Evolutionary conservation across 495 filamentous ascomycete genomes (phyloP), one percentile per base, ranked within the genome.

Genomic region (Penicillium paradoxum): DNA sequence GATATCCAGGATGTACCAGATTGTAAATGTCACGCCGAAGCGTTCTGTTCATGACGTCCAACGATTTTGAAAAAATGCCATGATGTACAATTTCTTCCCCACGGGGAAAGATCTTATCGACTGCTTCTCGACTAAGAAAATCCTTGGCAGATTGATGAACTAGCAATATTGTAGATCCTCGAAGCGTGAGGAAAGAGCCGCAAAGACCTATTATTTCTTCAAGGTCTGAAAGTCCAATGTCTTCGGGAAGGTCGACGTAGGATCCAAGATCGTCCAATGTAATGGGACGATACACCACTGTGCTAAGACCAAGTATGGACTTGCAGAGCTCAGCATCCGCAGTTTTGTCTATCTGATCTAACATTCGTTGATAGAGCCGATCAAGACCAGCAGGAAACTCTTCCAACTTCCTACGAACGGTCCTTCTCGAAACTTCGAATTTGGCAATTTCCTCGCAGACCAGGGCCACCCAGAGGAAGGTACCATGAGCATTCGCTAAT

Each of bases 91-190:
- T 24, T 29, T 59, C 56, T 21, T 18, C 38, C 1, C 45, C 57
- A 11, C 3, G 0, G 24, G 60, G 58, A 29, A 69, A 61, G 9
- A 68, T 45, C 49, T 56, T 29, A 14, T 19, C 4, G 14, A 0
- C 1, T 2, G 37, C 18, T 19, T 57, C 18, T 46, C 14, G 17
- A 21, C 47, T 14, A 2, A 77, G 48, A 52, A 61, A 75, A 29
- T 77, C 73, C 30, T 70, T 71, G 9, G 62, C 73, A 9, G 74
- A 78, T 54, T 74, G 71, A 57, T 78, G 70, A 13, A 78, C 54
- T n/a, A 75, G 61, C 29, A 52, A 58, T 27, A 78, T 55, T 1
- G 30, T 57, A 14, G 56, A n/a, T 11, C 68, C 49, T 9, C 62
- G 61, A 13, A 71, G 15, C 1, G 51, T 58, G 4, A 62, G 33